Evolutionary conservation across 2,329 filamentous ascomycete species (phyloP).

Genomic region (Remersonia thermophila): DNA sequence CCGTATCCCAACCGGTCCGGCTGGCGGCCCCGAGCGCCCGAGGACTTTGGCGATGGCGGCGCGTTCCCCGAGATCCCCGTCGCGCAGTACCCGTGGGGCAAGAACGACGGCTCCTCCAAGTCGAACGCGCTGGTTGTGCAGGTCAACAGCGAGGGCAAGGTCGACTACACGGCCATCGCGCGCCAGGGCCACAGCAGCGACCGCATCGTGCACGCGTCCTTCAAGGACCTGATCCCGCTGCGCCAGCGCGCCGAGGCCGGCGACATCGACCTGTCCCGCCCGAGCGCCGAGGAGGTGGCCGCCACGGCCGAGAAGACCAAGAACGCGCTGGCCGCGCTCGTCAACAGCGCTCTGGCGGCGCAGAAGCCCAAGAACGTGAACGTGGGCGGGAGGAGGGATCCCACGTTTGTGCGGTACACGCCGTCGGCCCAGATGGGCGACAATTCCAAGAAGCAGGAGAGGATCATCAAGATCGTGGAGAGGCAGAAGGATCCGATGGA

Average conservation of each 20-base stretch:
- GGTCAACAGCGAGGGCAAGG: conserved; percentile 81
- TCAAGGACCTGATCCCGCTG: conserved; percentile 92
- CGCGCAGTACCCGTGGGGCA: conserved; percentile 90
- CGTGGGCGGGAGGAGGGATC: conserved; percentile 64
- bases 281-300: conserved; percentile 71
- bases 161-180: conserved; percentile 94
- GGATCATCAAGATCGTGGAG: conserved; percentile 98
- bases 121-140: conserved; percentile 88
- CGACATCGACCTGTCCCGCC: conserved; percentile 75
- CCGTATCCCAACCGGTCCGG: conserved; percentile 75
- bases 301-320: conserved; percentile 81
- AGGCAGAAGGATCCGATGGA: conserved; percentile 90
- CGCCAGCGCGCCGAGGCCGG: conserved; percentile 87
- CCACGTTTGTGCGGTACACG: conserved; percentile 91
- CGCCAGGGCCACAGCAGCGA: conserved; percentile 74
- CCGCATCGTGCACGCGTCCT: conserved; percentile 83
- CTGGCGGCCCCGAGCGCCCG: conserved; percentile 79
- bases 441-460: conserved; percentile 73
- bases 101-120: conserved; percentile 59
- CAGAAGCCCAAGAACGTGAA: conserved; percentile 96
- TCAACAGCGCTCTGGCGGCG: conserved; percentile 74
- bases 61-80: conserved; percentile 90
- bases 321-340: conserved; percentile 68
- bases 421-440: conserved; percentile 95
- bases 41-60: conserved; percentile 93